A percentile compares a stretch with the other conserved stretches of the same genome.
These are phyloP conservation scores for Phytophthora pini DNA, from an alignment of 352 stramenopile genomes.

Conservation along the genomic window DNA sequence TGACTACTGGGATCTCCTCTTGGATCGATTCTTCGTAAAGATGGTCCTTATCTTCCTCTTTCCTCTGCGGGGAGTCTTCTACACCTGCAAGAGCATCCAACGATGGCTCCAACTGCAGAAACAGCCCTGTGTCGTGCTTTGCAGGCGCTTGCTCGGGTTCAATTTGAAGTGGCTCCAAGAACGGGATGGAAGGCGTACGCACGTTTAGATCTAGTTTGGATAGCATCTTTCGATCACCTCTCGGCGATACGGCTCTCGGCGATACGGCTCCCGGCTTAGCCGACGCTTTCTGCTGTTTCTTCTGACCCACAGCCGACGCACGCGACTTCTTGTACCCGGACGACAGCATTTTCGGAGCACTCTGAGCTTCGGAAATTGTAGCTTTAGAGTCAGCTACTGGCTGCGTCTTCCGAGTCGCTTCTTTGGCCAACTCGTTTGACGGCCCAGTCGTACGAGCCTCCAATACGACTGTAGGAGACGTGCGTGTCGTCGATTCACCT, in stretches of 20 bases:
- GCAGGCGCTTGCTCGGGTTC: slow-evolving; percentile 24
- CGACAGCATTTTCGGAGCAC: slow-evolving; percentile 33
- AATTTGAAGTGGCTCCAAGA: slow-evolving; percentile 29
- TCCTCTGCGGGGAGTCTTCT: slow-evolving; percentile 20
- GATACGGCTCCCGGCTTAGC: neutral
- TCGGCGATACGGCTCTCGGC: slow-evolving; percentile 5
- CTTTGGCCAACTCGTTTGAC: slow-evolving; percentile 2
- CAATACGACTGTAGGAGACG: neutral
- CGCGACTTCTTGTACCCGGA: slow-evolving; percentile 52
- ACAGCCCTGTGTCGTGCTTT: slow-evolving; percentile 16
- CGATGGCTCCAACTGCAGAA: neutral
- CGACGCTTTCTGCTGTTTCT: slow-evolving; percentile 21
- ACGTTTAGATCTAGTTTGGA: slow-evolving; percentile 17
- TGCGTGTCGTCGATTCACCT: slow-evolving; percentile 2
- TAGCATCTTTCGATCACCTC: slow-evolving; percentile 13
- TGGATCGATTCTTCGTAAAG: slow-evolving; percentile 39
- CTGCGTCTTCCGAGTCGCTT: neutral
- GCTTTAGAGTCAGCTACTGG: slow-evolving; percentile 21
- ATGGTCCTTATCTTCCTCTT: slow-evolving; percentile 22
- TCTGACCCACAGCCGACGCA: slow-evolving; percentile 13
- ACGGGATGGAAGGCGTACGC: slow-evolving; percentile 22
- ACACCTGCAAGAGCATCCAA: slow-evolving; percentile 6
- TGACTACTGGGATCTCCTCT: slow-evolving; percentile 27
- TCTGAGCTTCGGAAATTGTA: slow-evolving; percentile 6
- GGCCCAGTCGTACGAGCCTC: neutral